Conservation (phyloP, 805 yeast genomes). For the Ogataea glucozyma region DNA sequence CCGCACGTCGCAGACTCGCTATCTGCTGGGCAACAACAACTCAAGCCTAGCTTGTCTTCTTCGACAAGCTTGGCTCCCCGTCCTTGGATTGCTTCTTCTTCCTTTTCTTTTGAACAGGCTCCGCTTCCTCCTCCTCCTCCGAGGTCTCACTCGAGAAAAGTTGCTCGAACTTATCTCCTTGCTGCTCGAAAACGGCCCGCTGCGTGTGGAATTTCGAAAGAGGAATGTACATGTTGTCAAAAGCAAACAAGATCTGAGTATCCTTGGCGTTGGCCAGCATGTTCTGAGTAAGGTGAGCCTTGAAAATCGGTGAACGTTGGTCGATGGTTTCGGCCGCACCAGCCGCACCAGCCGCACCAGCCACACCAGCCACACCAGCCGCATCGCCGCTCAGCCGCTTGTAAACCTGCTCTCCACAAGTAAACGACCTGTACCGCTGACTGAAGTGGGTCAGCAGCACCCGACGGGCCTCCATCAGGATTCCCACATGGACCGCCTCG, state of each 20-base stretch:
- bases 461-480: constrained; percentile 68
- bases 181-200: constrained; percentile 30
- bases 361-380: not conserved
- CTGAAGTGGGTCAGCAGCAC: constrained; percentile 88
- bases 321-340: constrained; percentile 22
- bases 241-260: constrained; percentile 49
- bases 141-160: constrained; percentile 26
- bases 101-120: not conserved
- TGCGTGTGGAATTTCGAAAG: constrained; percentile 44
- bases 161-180: constrained; percentile 29
- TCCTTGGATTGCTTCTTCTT: too few species aligned
- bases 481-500: constrained; percentile 76
- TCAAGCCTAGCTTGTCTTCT: too few species aligned
- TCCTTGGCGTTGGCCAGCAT: constrained; percentile 29
- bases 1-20: too few species aligned
- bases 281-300: constrained; percentile 2
- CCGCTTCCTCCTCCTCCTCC: constrained; percentile 12
- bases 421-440: constrained; percentile 73
- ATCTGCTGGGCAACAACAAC: too few species aligned
- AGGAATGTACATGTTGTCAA: constrained; percentile 62
- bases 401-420: constrained; percentile 29
- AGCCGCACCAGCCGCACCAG: not conserved
- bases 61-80: too few species aligned
- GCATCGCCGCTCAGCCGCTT: constrained; percentile 15
- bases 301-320: constrained; percentile 28